Evolutionary conservation across 805 yeast genomes (phyloP).

Genomic region (Wickerhamomyces xylosicus): DNA sequence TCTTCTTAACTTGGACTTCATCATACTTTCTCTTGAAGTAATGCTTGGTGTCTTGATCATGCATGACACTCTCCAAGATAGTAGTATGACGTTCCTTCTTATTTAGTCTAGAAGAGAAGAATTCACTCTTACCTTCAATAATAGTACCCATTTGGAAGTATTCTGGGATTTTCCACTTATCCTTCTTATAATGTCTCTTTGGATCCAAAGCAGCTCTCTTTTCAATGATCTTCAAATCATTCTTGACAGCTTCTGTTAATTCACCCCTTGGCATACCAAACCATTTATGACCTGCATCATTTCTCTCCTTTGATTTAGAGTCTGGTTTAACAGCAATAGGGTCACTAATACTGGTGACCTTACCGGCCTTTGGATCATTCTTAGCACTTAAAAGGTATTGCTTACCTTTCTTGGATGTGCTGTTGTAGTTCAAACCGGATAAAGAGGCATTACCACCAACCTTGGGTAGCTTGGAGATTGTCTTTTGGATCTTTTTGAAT

Average conservation of each 20-base stretch:
- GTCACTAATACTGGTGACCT: slow-evolving; percentile 32
- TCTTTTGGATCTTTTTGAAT: slow-evolving; percentile 25
- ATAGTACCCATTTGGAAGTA: slow-evolving; percentile 85
- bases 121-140: slow-evolving; percentile 74
- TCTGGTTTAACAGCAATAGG: slow-evolving; percentile 25
- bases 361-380: slow-evolving; percentile 11
- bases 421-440: slow-evolving; percentile 2
- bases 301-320: slow-evolving; percentile 6
- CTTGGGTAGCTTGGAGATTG: slow-evolving; percentile 29
- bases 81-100: slow-evolving; percentile 68
- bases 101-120: slow-evolving; percentile 53
- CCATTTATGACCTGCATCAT: slow-evolving; percentile 56
- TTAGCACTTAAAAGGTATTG: slow-evolving; percentile 9
- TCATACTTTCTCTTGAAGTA: slow-evolving; percentile 80
- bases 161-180: slow-evolving; percentile 67
- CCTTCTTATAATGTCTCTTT: slow-evolving; percentile 88
- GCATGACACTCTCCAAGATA: slow-evolving; percentile 72
- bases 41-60: slow-evolving; percentile 55
- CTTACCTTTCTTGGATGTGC: slow-evolving; percentile 15
- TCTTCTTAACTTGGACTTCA: slow-evolving; percentile 61
- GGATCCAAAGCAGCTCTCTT: slow-evolving; percentile 92
- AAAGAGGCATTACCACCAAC: slow-evolving; percentile 16
- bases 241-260: slow-evolving; percentile 56
- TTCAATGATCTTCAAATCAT: slow-evolving; percentile 71
- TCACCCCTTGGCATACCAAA: slow-evolving; percentile 72